Evolutionary conservation across 352 stramenopile species (phyloP), one percentile per base, ranked within the genome.

Genomic region (Phytophthora colocasiae): DNA sequence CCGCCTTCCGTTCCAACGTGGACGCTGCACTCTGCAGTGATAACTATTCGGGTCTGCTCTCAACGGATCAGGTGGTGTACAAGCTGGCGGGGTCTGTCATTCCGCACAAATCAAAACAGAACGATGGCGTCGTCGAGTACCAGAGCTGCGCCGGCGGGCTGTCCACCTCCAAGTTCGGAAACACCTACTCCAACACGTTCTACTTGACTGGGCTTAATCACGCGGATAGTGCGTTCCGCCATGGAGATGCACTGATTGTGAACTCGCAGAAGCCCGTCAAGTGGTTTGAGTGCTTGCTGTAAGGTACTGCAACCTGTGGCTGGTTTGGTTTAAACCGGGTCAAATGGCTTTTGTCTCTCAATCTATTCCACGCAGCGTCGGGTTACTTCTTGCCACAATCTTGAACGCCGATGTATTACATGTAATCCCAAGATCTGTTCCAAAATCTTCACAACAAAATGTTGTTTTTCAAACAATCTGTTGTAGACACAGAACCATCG

Each of bases 191-290:
- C 27, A 62, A 66, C 38, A 53, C n/a, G 0, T 79, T 68, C 64
- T 87, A 85, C 63, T 39, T 77, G 17, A 75, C 73, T 11, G 54
- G 64, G 2, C 60, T 87, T 19, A 83, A 85, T 55, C 75, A 85
- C 60, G 39, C 46, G 2, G 75, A 84, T 63, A 75, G 63, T 3
- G 45, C 69, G 4, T 84, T 86, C 63, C 70, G 52, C 12, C 48
- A 73, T 34, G 73, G 72, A 27, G 78, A 83, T 51, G 72, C 58
- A 0, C 63, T 75, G 49, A 58, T 77, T 26, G 61, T 69, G 47
- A 65, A 71, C 45, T 61, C 71, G 19, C 50, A 78, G 57, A 80
- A 78, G 39, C 71, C 71, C 2, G 55, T 77, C 11, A 82, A 79
- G 54, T 85, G 76, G 76, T 78, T 82, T 39, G 70, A 80, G 36